These are phyloP conservation scores for Fusarium oligoseptatum DNA, from an alignment of 2,329 filamentous ascomycete species.

Conservation along the genomic window DNA sequence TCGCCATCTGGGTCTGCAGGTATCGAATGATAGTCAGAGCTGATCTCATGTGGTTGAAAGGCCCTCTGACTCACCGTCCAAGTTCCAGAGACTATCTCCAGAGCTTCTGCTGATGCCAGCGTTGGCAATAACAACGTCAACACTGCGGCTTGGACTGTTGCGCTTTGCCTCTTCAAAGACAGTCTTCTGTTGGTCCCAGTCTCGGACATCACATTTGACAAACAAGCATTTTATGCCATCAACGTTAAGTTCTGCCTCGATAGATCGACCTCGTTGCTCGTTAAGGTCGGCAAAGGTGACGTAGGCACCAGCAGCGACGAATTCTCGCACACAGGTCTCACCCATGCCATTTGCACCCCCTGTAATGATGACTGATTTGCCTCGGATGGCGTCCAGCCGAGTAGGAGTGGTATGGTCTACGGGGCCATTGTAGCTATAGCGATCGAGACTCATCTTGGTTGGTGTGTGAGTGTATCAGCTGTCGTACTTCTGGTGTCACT, in stretches of 20 bases:
- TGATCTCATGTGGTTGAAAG: neutral
- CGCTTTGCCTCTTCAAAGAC: constrained; percentile 57
- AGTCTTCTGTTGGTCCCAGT: constrained; percentile 58
- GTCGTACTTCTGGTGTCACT: neutral
- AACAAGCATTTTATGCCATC: constrained; percentile 46
- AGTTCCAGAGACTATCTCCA: constrained; percentile 54
- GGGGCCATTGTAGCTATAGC: constrained; percentile 38
- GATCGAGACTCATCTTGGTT: constrained; percentile 19
- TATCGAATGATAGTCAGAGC: neutral
- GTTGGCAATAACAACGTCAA: constrained; percentile 63
- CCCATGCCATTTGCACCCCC: constrained; percentile 61
- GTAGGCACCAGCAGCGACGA: constrained; percentile 54
- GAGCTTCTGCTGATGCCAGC: constrained; percentile 56
- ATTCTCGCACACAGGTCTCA: constrained; percentile 52
- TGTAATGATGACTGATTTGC: constrained; percentile 62
- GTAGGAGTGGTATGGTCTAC: constrained; percentile 30
- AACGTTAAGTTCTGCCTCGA: constrained; percentile 51
- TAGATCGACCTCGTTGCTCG: constrained; percentile 46
- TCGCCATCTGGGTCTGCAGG: constrained; percentile 29
- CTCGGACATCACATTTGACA: constrained; percentile 57
- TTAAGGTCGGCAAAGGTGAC: constrained; percentile 58
- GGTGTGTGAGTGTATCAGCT: neutral
- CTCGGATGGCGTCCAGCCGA: constrained; percentile 44
- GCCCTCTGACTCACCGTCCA: constrained; percentile 48
- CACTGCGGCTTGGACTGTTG: constrained; percentile 53